phyloP scores from a whole-genome alignment of 352 stramenopile species.

The Hyaloperonospora brassicae region DNA sequence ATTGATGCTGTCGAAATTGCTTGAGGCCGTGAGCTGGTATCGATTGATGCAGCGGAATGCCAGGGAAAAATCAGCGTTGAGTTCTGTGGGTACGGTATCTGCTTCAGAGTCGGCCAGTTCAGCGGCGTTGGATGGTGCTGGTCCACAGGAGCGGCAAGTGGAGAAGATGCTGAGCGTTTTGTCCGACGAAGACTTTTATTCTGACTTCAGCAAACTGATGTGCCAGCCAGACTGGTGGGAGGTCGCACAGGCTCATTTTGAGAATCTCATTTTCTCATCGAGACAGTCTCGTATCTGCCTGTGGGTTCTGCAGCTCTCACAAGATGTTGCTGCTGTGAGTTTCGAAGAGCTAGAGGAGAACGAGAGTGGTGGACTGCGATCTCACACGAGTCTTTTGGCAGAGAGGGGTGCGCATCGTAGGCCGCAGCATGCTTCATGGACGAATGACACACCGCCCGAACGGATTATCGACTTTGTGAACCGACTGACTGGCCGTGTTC shows the following conservation, averaged over 20 bases:
- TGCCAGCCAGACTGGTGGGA: constrained; percentile 73
- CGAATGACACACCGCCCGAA: constrained; percentile 51
- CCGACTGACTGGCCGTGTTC: constrained; percentile 52
- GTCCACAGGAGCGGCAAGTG: constrained; percentile 58
- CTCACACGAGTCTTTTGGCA: constrained; percentile 9
- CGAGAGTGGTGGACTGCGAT: constrained; percentile 10
- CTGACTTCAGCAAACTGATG: constrained; percentile 77
- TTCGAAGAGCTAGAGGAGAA: constrained; percentile 53
- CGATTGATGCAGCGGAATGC: constrained; percentile 74
- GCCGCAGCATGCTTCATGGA: constrained; percentile 41
- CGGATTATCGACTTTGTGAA: constrained; percentile 77
- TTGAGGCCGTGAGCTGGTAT: constrained; percentile 82
- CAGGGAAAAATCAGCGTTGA: constrained; percentile 51
- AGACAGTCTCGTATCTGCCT: constrained; percentile 62
- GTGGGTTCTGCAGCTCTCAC: constrained; percentile 57
- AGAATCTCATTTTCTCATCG: constrained; percentile 75
- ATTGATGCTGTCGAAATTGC: constrained; percentile 60
- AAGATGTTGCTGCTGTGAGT: constrained; percentile 49
- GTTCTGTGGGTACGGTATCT: constrained; percentile 28
- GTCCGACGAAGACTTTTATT: constrained; percentile 75
- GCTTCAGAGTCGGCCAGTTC: constrained; percentile 15
- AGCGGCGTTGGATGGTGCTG: constrained; percentile 14
- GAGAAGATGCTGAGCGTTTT: constrained; percentile 71
- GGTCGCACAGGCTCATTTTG: constrained; percentile 78
- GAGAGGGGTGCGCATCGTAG: constrained; percentile 1